phyloP scores from a whole-genome alignment of 1,139 yeast genomes.

The Candida dubliniensis region DNA sequence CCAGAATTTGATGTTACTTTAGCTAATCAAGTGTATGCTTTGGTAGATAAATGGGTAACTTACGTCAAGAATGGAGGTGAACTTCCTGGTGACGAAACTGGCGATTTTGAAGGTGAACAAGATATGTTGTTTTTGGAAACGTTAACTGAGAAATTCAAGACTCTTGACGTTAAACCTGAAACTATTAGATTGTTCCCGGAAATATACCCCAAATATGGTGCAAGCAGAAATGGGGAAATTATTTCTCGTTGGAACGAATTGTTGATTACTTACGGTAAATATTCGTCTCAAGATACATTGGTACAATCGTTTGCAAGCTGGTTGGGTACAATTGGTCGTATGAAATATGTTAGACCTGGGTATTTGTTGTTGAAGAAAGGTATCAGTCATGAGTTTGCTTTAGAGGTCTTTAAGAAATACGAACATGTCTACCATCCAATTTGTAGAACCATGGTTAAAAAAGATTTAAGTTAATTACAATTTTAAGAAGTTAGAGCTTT shows the following conservation, averaged over 20 bases:
- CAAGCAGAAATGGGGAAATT: constrained; percentile 34
- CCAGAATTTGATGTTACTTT: constrained; percentile 33
- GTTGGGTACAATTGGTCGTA: constrained; percentile 45
- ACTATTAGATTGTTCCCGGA: constrained; percentile 22
- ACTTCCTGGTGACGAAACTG: constrained; percentile 19
- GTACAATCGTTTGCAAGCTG: constrained; percentile 32
- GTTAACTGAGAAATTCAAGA: constrained; percentile 24
- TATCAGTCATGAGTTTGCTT: constrained; percentile 33
- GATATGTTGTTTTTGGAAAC: constrained; percentile 36
- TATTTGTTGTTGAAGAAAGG: constrained; percentile 29
- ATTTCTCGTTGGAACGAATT: constrained; percentile 32
- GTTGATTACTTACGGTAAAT: constrained; percentile 29
- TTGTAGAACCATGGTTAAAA: constrained; percentile 36
- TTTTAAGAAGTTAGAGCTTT: not conserved
- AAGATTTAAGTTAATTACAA: constrained; percentile 26
- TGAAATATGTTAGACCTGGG: constrained; percentile 47
- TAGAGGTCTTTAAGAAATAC: constrained; percentile 24
- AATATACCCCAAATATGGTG: constrained; percentile 27
- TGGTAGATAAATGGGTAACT: constrained; percentile 28
- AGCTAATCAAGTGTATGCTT: constrained; percentile 30
- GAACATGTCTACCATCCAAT: constrained; percentile 39
- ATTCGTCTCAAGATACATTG: constrained; percentile 17
- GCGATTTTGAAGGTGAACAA: constrained; percentile 33
- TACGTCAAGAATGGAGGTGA: constrained; percentile 11
- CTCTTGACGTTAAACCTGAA: constrained; percentile 15